Base-by-base conservation (phyloP, 106 monocot genomes). In the Apostasia ramifera region DNA sequence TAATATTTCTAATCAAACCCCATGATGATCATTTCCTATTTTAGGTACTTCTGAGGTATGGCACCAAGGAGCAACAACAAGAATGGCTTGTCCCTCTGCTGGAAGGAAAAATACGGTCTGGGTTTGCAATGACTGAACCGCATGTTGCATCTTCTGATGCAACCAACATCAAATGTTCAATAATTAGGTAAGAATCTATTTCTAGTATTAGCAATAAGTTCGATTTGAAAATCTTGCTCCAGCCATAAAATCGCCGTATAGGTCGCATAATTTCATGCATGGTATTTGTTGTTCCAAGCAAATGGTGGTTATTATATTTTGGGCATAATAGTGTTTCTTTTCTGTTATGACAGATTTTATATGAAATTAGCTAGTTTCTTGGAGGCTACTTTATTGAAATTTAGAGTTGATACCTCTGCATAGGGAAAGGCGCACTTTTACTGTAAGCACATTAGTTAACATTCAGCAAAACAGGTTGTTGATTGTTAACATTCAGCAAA, bases 81-180 rank as follows among this genome's bases (percentile, higher is more conserved):
- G 61, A 82, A 44, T 98, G 93, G 92, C 87, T 98, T 65, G 67
- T 98, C 78, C 98, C 98, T 66, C 76, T 98, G 69, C 69, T 98
- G 49, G 77, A 90, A 83, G 98, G 98, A 63, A 85, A 79, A 61
- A 98, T 98, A 70, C 75, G 93, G 46, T 98, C 98, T 63, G 98
- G 93, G 70, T 98, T 98, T 85, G 98, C 98, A 70, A 98, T 98
- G 98, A 98, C 98, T 66, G 98, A 93, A 51, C 98, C 98, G 55
- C 86, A 80, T 47, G 98, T 98, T 85, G 98, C 98, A 68, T 98
- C 98, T 66, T 98, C 98, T 63, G 98, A 98, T 78, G 98, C 98
- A 26, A 98, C 98, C 57, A 98, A 98, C 61, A 98, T 98, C 65
- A 87, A 98, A 69, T 98, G 98, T 57, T 87, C 98, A 44, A 87